Evolutionary conservation across 1,284 basidiomycete species (phyloP).

Genomic region (Fereydounia khargensis): DNA sequence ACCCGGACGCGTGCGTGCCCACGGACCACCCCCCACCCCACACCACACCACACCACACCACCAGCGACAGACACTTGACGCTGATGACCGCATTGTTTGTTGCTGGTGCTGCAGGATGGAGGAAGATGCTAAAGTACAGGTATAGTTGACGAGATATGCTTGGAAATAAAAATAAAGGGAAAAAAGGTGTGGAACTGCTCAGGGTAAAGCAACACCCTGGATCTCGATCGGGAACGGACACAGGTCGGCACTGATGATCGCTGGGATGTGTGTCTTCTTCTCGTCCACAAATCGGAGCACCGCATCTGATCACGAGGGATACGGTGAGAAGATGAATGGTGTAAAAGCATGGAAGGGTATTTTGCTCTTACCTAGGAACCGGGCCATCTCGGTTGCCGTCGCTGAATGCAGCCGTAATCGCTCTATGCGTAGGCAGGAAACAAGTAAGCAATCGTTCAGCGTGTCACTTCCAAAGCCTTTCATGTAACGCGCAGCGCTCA

Average conservation of each 20-base stretch:
- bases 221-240: constrained; percentile 8
- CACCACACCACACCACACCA: no score
- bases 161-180: no score
- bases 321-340: not conserved
- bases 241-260: constrained; percentile 5
- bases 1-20: no score
- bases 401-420: not conserved
- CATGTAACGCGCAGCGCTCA: not conserved
- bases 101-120: no score
- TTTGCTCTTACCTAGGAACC: not conserved
- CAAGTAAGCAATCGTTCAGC: not conserved
- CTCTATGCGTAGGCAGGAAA: not conserved
- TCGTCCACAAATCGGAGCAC: constrained; percentile 7
- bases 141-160: no score
- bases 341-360: no score
- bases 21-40: no score
- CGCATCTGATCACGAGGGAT: not conserved
- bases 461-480: not conserved
- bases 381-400: not conserved
- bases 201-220: not conserved
- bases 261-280: constrained; percentile 18
- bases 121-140: no score
- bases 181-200: constrained; percentile 6
- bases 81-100: no score
- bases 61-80: no score